These are phyloP conservation scores for Blastobotrys petasosporus DNA, from an alignment of 1,139 yeast genomes.

Conservation along the genomic window DNA sequence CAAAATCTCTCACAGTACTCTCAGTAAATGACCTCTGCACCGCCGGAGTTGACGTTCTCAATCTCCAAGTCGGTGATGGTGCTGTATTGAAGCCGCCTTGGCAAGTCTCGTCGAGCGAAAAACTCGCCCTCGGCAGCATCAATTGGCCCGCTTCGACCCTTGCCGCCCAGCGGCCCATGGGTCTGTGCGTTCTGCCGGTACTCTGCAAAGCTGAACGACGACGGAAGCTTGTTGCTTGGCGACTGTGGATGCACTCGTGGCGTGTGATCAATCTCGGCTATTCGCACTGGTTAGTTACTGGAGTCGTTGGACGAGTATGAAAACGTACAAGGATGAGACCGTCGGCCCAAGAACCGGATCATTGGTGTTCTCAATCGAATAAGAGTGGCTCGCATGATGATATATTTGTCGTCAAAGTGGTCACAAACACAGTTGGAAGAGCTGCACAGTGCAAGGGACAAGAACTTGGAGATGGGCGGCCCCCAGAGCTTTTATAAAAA, in stretches of 20 bases:
- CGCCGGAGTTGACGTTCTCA: slow-evolving; percentile 69
- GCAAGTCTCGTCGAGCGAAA: slow-evolving; percentile 58
- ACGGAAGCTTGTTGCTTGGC: slow-evolving; percentile 43
- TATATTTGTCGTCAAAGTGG: neutral
- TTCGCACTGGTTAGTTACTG: slow-evolving; percentile 12
- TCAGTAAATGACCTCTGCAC: slow-evolving; percentile 44
- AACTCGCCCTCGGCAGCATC: slow-evolving; percentile 46
- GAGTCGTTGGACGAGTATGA: slow-evolving; percentile 8
- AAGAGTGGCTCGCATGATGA: slow-evolving; percentile 30
- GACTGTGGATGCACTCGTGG: slow-evolving; percentile 44
- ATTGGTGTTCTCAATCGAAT: slow-evolving; percentile 32
- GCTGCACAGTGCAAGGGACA: too few species aligned
- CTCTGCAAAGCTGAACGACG: slow-evolving; percentile 41
- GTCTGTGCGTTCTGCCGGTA: slow-evolving; percentile 39
- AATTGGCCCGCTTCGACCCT: slow-evolving; percentile 26
- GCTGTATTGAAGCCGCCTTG: slow-evolving; percentile 62
- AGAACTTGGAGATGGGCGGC: too few species aligned
- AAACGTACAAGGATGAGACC: slow-evolving; percentile 22
- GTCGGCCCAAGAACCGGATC: slow-evolving; percentile 38
- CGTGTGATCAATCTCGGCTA: slow-evolving; percentile 32
- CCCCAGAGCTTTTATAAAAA: too few species aligned
- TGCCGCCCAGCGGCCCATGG: slow-evolving; percentile 33
- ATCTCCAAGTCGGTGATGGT: slow-evolving; percentile 60
- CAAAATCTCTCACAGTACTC: neutral
- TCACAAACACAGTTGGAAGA: too few species aligned